Conservation (phyloP, 2,329 filamentous ascomycete species). For the Penicillium sp. region DNA sequence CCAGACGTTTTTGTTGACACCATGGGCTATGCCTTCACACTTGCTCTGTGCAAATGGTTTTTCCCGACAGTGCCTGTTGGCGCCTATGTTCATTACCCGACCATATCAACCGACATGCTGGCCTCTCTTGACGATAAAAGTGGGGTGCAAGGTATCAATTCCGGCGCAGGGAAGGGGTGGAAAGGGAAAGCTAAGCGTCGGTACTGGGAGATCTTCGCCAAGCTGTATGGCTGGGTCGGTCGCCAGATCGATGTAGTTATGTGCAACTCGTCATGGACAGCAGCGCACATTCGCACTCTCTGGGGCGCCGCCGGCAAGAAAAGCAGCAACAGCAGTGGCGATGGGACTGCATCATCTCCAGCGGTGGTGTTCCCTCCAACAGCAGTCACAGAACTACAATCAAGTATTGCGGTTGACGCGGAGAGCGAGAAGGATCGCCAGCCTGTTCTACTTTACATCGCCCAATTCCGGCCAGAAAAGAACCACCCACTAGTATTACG, state of each 20-base stretch:
- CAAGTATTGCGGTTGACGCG: conserved; percentile 68
- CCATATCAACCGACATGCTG: conserved; percentile 97
- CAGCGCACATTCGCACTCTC: conserved; percentile 73
- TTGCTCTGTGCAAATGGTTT: conserved; percentile 77
- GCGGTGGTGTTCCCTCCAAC: conserved; percentile 88
- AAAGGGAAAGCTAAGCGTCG: conserved; percentile 70
- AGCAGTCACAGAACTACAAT: conserved; percentile 79
- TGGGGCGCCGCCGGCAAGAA: conserved; percentile 63
- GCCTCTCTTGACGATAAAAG: conserved; percentile 69
- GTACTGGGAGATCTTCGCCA: conserved; percentile 87
- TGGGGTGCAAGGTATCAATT: conserved; percentile 73
- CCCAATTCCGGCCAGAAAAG: conserved; percentile 96
- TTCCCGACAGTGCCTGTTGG: conserved; percentile 80
- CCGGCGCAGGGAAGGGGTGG: conserved; percentile 72
- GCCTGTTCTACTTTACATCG: conserved; percentile 82
- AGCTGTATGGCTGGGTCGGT: conserved; percentile 78
- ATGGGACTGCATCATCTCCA: conserved; percentile 26
- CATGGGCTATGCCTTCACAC: conserved; percentile 93
- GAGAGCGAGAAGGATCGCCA: conserved; percentile 69
- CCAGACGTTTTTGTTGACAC: conserved; percentile 96
- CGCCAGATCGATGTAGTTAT: conserved; percentile 87
- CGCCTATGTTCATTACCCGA: conserved; percentile 97
- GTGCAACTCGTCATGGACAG: conserved; percentile 97
- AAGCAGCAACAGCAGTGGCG: conserved; percentile 45
- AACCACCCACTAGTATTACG: conserved; percentile 86